Base-by-base conservation (phyloP, 805 yeast species). In the Blastobotrys robertii region DNA sequence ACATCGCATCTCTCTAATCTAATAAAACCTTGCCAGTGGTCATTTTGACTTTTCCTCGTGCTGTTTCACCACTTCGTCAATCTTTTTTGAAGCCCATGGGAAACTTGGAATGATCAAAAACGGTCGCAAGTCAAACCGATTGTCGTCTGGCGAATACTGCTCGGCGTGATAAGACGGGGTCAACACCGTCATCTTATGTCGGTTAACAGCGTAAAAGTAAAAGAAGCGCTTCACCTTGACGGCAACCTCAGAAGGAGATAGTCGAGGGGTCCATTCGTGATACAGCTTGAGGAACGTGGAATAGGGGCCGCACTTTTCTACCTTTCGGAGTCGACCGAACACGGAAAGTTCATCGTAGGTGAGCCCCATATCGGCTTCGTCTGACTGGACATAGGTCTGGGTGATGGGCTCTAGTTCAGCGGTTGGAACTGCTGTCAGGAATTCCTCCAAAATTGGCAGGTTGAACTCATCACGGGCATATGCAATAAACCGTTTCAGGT, bases 151-250 rank as follows among this genome's bases (percentile, higher is more conserved):
- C 2, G 97, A 88, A 59, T 92, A 92, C 56, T 85, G 94, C 61
- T 92, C 99, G 0, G 98, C 99, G 56, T 92, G 98, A 58, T 92
- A 92, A 31, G 94, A 76, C 10, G 99, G 99, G 0, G 99, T 92
- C 60, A 88, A 72, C n/a, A 90, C 88, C 1, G 98, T 92, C 79
- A 85, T 92, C 65, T 92, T 92, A 64, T 92, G 99, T 56, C 99
- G 78, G 63, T 92, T 92, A 44, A 92, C 76, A 3, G 97, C 95
- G 63, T 92, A 94, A 59, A 76, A 92, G 69, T 83, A 88, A 73
- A 84, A 92, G 64, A 92, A 92, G 43, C 79, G 71, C 62, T 92
- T 90, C 8, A 92, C 98, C 60, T 94, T 94, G 37, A 77, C 86
- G 2, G 97, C 95, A 41, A 88, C 79, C 56, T 87, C 78, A 44